A percentile compares a stretch with the other conserved stretches of the same genome.
Conservation (phyloP, 2,329 filamentous ascomycete species). For the Fusarium xyrophilum region DNA sequence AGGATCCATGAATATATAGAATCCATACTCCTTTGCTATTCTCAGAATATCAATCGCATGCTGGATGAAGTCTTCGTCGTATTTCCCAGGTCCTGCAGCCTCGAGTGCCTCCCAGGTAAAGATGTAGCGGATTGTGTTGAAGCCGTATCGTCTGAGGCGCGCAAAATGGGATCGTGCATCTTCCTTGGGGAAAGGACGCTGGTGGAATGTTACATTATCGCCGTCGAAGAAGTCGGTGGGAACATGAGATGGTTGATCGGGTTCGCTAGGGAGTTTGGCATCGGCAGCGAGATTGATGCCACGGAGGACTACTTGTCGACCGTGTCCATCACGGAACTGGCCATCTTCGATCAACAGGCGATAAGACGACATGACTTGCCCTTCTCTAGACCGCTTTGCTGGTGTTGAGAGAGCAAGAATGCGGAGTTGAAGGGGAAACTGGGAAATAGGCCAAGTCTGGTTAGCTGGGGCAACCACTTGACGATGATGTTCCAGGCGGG, state of each 20-base stretch:
- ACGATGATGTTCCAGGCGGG: conserved; percentile 37
- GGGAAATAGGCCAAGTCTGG: conserved; percentile 21
- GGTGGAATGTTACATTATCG: conserved; percentile 88
- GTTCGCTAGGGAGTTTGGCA: conserved; percentile 84
- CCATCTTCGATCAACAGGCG: conserved; percentile 84
- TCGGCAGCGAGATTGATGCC: conserved; percentile 95
- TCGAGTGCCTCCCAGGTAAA: conserved; percentile 99
- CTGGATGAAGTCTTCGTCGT: conserved; percentile 92
- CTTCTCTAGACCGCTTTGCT: conserved; percentile 5
- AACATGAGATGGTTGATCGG: conserved; percentile 81
- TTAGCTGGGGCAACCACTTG: conserved; percentile 21
- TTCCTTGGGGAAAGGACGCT: conserved; percentile 80
- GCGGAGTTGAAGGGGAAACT: conserved; percentile 19
- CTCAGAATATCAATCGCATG: conserved; percentile 88
- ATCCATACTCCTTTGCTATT: conserved; percentile 86
- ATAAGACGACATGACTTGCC: conserved; percentile 69
- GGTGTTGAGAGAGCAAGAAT: conserved; percentile 7
- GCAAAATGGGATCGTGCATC: conserved; percentile 89
- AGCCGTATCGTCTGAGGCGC: conserved; percentile 85
- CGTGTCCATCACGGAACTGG: conserved; percentile 80
- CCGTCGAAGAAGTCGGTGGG: conserved; percentile 86
- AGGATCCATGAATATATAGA: conserved; percentile 98
- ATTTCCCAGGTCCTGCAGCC: conserved; percentile 84
- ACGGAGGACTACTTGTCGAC: conserved; percentile 85
- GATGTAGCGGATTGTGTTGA: conserved; percentile 94